A percentile compares a stretch with the other conserved stretches of the same genome.
These are phyloP conservation scores for Fusarium sp. DNA, from an alignment of 2,329 filamentous ascomycete genomes.

Conservation along the genomic window DNA sequence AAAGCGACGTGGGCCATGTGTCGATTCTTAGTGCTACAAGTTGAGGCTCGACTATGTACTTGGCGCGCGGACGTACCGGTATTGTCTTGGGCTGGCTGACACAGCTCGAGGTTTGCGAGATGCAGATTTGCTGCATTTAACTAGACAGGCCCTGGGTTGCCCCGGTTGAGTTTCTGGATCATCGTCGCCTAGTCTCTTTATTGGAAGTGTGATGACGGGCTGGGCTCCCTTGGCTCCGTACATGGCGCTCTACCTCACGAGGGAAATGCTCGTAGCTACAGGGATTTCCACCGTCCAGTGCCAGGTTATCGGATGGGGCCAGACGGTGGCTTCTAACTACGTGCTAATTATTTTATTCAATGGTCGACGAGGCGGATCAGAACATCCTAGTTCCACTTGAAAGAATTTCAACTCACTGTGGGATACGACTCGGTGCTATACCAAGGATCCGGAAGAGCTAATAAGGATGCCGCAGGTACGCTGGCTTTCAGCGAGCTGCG, in stretches of 20 bases:
- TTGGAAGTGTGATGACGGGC: slow-evolving; percentile 45
- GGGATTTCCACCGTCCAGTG: slow-evolving; percentile 42
- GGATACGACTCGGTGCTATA: slow-evolving; percentile 19
- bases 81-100: slow-evolving; percentile 40
- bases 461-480: slow-evolving; percentile 15
- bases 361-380: slow-evolving; percentile 39
- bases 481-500: slow-evolving; percentile 5
- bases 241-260: slow-evolving; percentile 39
- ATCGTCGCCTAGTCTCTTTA: slow-evolving; percentile 39
- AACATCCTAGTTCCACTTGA: slow-evolving; percentile 33
- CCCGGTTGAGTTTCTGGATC: slow-evolving; percentile 46
- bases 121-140: slow-evolving; percentile 42
- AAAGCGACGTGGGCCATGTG: slow-evolving; percentile 38
- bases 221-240: slow-evolving; percentile 29
- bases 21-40: slow-evolving; percentile 39
- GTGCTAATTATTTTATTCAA: slow-evolving; percentile 39
- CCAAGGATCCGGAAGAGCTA: slow-evolving; percentile 34
- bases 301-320: slow-evolving; percentile 48
- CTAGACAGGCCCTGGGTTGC: slow-evolving; percentile 42
- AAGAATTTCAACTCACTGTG: slow-evolving; percentile 30
- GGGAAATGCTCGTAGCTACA: slow-evolving; percentile 38
- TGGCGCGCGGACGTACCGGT: slow-evolving; percentile 31
- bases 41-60: slow-evolving; percentile 37
- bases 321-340: slow-evolving; percentile 47
- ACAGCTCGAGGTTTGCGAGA: slow-evolving; percentile 40